These are phyloP conservation scores for Lyophyllum shimeji DNA, from an alignment of 768 basidiomycete genomes.

Conservation along the genomic window DNA sequence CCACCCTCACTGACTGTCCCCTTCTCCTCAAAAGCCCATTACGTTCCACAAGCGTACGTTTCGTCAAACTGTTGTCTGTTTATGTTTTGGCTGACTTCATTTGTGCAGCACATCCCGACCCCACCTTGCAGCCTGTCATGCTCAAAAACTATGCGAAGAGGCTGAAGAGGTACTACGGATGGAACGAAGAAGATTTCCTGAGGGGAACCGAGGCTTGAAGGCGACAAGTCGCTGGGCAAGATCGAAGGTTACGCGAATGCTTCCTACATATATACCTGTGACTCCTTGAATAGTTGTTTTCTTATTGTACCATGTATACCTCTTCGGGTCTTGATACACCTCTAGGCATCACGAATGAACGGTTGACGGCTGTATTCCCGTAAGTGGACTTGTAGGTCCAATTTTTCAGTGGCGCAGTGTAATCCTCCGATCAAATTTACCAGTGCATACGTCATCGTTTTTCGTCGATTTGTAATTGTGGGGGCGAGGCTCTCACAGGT, in stretches of 20 bases:
- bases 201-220: conserved; percentile 14
- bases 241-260: neutral
- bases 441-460: neutral
- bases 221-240: too few species aligned
- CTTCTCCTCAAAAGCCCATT: conserved; percentile 49
- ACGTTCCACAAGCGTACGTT: conserved; percentile 73
- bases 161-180: conserved; percentile 65
- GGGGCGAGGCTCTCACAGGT: too few species aligned
- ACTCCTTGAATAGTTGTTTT: neutral
- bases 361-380: too few species aligned
- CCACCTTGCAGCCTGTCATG: conserved; percentile 52
- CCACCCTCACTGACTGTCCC: neutral
- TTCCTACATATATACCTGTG: neutral
- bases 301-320: neutral
- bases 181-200: conserved; percentile 51
- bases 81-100: conserved; percentile 1
- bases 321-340: neutral
- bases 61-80: neutral
- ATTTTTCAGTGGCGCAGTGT: too few species aligned
- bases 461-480: neutral
- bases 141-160: conserved; percentile 56
- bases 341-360: neutral
- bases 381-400: too few species aligned
- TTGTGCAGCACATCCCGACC: conserved; percentile 67
- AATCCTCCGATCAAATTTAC: too few species aligned